Base-by-base conservation (phyloP, 1,284 basidiomycete species). In the Spongispora temasekensis region DNA sequence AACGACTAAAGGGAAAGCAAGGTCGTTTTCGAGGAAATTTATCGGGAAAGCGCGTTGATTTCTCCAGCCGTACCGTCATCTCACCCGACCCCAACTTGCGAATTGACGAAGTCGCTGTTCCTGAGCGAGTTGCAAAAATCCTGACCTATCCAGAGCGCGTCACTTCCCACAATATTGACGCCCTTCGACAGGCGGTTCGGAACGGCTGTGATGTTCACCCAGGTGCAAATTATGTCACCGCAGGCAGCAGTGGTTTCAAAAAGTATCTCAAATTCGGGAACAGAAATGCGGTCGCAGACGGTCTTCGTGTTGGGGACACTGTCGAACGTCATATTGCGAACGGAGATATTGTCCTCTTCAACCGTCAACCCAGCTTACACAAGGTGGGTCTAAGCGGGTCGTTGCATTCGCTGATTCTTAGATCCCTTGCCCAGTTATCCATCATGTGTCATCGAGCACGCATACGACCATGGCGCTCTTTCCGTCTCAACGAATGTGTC, bases 11-110 rank as follows among this genome's bases (percentile, higher is more conserved):
- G 79, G 97, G 97, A 50, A 99, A 99, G 76, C 95, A 98, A 76
- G 97, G 97, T 70, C 95, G 97, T 60, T 99, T 99, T 80, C 87
- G 97, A 75, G 97, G 97, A 31, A 99, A 99, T 74, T 82, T 99
- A 21, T 98, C 96, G 0, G 97, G 97, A 64, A 99, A 99, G 77
- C 94, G 97, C 77, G 97, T 99, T 68, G 97, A 99, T 76, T 99
- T 99, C 73, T 98, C 96, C 1, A 97, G 91, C 19, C 91, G 97
- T 70, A 99, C 97, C 6, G 97, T 99, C 77, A 99, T 99, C 71
- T 97, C 95, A 3, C 97, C 97, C 0, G 97, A 99, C 75, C 97
- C 97, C 12, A 99, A 99, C 75, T 80, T 99, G 63, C 90, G 94
- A 56, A 98, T 99, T 71, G 97, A 99, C 75, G 95, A 98, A 77